Base-by-base conservation (phyloP, 1,139 yeast species). In the Suhomyces wounanorum region DNA sequence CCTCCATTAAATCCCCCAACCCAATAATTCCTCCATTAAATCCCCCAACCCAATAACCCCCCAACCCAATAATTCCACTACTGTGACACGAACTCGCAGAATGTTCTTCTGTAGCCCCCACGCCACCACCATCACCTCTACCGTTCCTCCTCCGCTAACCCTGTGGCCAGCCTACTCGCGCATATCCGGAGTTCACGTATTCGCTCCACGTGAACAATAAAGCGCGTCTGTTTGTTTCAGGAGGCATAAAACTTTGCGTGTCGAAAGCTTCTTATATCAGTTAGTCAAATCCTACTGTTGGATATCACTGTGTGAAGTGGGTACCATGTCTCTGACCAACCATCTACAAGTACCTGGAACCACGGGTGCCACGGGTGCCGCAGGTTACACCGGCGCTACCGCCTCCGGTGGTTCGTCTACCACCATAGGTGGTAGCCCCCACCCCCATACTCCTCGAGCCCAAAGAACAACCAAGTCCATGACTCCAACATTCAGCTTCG, bases 401-500 rank as follows among this genome's bases (percentile, higher is more conserved):
- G 26, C 41, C 30, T 21, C 33, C 30, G 40, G 25, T 37, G 40
- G 40, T 2, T 7, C 16, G 17, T 13, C 42, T 6, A n/a, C 30
- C 17, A 23, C 42, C 28, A 25, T 25, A 2, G 14, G 26, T 5
- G 49, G 49, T 18, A 50, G 51, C 25, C 48, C 56, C 33, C 65
- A 61, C 31, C 75, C 76, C n/a, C 64, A 67, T 45, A 71, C 77
- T 1, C 75, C 75, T 5, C 56, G 68, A 39, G 48, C 46, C 28
- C 52, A 46, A 33, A 14, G 50, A 36, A 47, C 52, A 5, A 44
- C 42, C 38, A 50, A 50, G 25, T 44, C 48, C 14, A 35, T 38
- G 45, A 71, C 77, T 11, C 77, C 79, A 1, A 65, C 76, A 7
- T 74, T 71, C 57, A 66, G 74, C 37, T 73, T 75, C 56, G 78